Percentiles rank a stretch among this genome's conserved stretches.
Conservation (phyloP, 805 yeast species). For the Blastobotrys muscicola region DNA sequence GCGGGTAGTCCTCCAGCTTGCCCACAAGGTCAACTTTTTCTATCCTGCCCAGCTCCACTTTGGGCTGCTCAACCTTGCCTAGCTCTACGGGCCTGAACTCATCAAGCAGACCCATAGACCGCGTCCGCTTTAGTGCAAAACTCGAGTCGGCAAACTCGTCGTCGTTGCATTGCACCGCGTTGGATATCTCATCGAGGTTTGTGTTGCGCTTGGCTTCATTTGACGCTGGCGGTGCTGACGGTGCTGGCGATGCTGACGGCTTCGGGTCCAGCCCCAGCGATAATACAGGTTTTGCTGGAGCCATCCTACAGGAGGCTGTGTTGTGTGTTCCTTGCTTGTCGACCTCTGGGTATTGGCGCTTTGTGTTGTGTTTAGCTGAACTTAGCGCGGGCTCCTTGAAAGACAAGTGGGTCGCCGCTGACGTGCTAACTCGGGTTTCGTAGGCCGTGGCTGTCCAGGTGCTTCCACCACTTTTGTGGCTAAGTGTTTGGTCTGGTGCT, state of each 20-base stretch:
- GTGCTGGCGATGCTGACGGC: too few species aligned
- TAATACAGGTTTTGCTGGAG: neutral
- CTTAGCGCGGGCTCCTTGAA: too few species aligned
- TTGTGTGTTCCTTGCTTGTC: neutral
- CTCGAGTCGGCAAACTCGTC: conserved; percentile 61
- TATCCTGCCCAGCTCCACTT: too few species aligned
- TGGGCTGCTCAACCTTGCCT: too few species aligned
- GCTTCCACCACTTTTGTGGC: too few species aligned
- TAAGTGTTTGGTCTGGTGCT: too few species aligned
- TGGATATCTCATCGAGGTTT: conserved; percentile 27
- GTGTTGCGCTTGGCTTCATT: conserved; percentile 9
- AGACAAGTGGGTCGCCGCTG: too few species aligned
- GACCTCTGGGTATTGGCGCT: neutral
- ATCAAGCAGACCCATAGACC: conserved; percentile 73
- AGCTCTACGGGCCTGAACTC: conserved; percentile 33
- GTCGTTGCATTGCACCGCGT: conserved; percentile 58
- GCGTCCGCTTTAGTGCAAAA: conserved; percentile 68
- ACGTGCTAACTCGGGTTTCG: too few species aligned
- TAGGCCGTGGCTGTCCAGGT: too few species aligned
- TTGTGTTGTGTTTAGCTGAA: too few species aligned
- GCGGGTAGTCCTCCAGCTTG: conserved; percentile 17
- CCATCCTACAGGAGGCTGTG: neutral
- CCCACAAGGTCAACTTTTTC: conserved; percentile 25
- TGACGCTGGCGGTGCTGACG: too few species aligned
- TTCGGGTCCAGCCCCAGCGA: neutral